Evolutionary conservation across 805 yeast species (phyloP), one percentile per base, ranked within the genome.

Genomic region (Teunomyces panamensis): DNA sequence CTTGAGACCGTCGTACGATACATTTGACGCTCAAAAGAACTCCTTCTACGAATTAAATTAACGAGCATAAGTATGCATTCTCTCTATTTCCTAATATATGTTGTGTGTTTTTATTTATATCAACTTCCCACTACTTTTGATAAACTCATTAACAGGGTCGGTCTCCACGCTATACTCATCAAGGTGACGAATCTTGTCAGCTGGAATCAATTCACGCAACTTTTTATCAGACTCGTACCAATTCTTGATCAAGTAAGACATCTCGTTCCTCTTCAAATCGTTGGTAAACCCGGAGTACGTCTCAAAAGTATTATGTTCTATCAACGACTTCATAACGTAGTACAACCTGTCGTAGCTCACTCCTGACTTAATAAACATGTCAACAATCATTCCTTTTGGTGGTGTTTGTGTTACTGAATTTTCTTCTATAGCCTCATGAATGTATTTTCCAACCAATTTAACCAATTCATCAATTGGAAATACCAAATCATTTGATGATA

Each of bases 401-500:
- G 77, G 57, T 50, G 59, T 45, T 72, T 73, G 69, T 13, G 56
- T 50, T 3, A 47, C 52, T 3, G 59, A 56, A 43, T 61, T 61
- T 43, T 68, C 73, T 34, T 69, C 72, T 5, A 59, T 53, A 1
- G 74, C 67, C 36, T 64, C 66, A 41, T 65, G 64, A 13, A 85
- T 71, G 55, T 82, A 75, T 54, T 78, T 79, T 54, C 84, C 75
- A 42, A 88, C 69, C 50, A 85, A 71, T 49, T 87, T 85, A 55
- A 89, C 72, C 42, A 91, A 71, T 47, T 81, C 84, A 53, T 80
- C 80, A 5, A 87, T 75, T 14, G 97, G 96, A 71, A 91, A 89
- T 3, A 90, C 86, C 58, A 81, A 75, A 56, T 89, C 96, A 36
- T 87, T 81, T 20, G 79, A 78, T 45, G 80, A 74, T 43, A 89